Evolutionary conservation across 177 flowering plant species (phyloP).

Genomic region (Vitis hybrid): DNA sequence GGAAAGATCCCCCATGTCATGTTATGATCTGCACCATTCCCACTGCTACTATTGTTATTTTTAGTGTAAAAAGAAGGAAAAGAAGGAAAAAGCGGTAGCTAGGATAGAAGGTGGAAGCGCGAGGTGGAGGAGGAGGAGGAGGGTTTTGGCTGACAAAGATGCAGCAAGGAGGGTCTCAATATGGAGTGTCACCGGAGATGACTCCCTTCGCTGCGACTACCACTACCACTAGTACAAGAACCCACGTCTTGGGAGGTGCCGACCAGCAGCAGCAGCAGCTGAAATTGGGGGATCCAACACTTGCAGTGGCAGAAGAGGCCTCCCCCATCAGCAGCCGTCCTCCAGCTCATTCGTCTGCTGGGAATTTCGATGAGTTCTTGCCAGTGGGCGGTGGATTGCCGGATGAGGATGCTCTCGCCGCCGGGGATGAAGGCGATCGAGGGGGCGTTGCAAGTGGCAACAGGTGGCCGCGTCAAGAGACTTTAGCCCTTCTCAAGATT

Average conservation of each 20-base stretch:
- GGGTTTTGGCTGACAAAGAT: slow-evolving; percentile 11
- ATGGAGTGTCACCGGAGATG: slow-evolving; percentile 36
- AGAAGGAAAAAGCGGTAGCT: background rate
- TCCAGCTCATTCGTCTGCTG: slow-evolving; percentile 27
- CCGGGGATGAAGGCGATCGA: slow-evolving; percentile 15
- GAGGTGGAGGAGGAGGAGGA: background rate
- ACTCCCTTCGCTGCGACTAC: slow-evolving; percentile 17
- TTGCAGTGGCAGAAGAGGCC: slow-evolving; percentile 38
- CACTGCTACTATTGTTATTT: background rate
- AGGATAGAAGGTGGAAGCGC: background rate
- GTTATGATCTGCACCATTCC: background rate
- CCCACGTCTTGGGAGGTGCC: slow-evolving; percentile 14
- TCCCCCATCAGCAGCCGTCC: slow-evolving; percentile 62
- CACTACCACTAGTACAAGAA: background rate
- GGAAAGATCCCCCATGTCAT: background rate
- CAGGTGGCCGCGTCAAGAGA: slow-evolving; percentile 46
- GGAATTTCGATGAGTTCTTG: slow-evolving; percentile 39
- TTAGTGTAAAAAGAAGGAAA: background rate
- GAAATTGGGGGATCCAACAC: background rate
- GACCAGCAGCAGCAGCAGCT: background rate
- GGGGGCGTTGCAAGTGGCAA: slow-evolving; percentile 31
- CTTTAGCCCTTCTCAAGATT: slow-evolving; percentile 37
- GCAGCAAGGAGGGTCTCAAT: slow-evolving; percentile 43
- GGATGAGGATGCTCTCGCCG: slow-evolving; percentile 13
- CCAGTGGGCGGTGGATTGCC: slow-evolving; percentile 4